A percentile compares a stretch with the other conserved stretches of the same genome.
Conservation (phyloP, 768 basidiomycete species). For the Neoboletus brunneissimus region DNA sequence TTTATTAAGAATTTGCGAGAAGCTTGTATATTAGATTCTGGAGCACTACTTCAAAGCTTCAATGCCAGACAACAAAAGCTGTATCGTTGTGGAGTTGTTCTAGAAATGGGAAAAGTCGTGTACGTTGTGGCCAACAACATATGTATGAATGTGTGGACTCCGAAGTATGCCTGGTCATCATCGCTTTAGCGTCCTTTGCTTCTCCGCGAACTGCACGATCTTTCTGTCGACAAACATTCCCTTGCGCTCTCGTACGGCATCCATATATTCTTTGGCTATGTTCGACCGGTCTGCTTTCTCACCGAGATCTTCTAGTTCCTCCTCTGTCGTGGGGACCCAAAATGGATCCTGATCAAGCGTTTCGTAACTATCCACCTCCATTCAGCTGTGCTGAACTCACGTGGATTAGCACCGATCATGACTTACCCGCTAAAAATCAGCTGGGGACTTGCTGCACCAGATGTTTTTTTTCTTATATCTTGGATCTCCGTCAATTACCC, state of each 20-base stretch:
- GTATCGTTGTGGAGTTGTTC: neutral
- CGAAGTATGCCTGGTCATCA: constrained; percentile 25
- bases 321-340: constrained; percentile 97
- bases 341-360: constrained; percentile 92
- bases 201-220: constrained; percentile 94
- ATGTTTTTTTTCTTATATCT: constrained; percentile 96
- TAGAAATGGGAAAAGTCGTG: neutral
- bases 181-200: constrained; percentile 84
- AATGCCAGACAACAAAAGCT: neutral
- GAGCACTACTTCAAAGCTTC: neutral
- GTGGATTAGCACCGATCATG: neutral
- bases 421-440: constrained; percentile 92
- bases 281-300: constrained; percentile 94
- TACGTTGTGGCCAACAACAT: no score
- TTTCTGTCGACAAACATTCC: constrained; percentile 96
- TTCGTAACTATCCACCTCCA: constrained; percentile 63
- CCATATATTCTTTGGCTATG: constrained; percentile 92
- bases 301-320: constrained; percentile 94
- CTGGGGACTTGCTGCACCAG: constrained; percentile 96
- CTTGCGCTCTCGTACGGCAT: constrained; percentile 84
- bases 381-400: constrained; percentile 16
- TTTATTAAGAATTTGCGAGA: no score
- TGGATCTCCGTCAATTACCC: constrained; percentile 9
- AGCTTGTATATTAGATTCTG: neutral
- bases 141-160: no score